Conservation (phyloP, 768 basidiomycete species). For the Cystofilobasidium bisporidii region DNA sequence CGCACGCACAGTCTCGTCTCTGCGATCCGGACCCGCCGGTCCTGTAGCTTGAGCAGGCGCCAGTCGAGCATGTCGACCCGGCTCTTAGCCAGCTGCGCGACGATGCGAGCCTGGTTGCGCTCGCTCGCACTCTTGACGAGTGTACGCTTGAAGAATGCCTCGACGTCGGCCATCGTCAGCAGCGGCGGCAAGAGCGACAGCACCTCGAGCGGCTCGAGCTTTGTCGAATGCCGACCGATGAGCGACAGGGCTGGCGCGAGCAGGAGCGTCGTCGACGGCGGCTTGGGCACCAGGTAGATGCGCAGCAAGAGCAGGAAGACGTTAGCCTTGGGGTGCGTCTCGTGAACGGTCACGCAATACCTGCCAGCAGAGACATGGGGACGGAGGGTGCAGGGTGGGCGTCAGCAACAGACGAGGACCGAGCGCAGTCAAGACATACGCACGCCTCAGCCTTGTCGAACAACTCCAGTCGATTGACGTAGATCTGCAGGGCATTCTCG, state of each 20-base stretch:
- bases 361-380: too few relatives aligned
- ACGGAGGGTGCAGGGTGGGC: too few relatives aligned
- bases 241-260: slow-evolving; percentile 77
- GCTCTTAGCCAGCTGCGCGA: slow-evolving; percentile 62
- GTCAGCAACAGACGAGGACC: not conserved
- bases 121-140: slow-evolving; percentile 52
- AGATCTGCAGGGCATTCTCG: slow-evolving; percentile 87
- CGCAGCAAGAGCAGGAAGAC: slow-evolving; percentile 78
- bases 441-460: slow-evolving; percentile 83
- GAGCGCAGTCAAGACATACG: slow-evolving; percentile 33
- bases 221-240: slow-evolving; percentile 70
- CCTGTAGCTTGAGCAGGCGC: slow-evolving; percentile 64
- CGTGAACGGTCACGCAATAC: slow-evolving; percentile 79
- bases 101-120: slow-evolving; percentile 56
- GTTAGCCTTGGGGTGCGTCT: slow-evolving; percentile 45
- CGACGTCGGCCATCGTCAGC: slow-evolving; percentile 70
- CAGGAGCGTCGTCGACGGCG: slow-evolving; percentile 48
- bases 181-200: slow-evolving; percentile 81
- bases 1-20: slow-evolving; percentile 65
- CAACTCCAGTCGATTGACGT: slow-evolving; percentile 77
- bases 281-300: slow-evolving; percentile 63
- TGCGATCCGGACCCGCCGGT: slow-evolving; percentile 73
- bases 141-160: slow-evolving; percentile 63
- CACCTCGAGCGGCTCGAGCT: slow-evolving; percentile 70
- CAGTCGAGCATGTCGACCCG: slow-evolving; percentile 66